These are phyloP conservation scores for Solanum commersonii DNA, from an alignment of 257 asterid species.

Conservation along the genomic window DNA sequence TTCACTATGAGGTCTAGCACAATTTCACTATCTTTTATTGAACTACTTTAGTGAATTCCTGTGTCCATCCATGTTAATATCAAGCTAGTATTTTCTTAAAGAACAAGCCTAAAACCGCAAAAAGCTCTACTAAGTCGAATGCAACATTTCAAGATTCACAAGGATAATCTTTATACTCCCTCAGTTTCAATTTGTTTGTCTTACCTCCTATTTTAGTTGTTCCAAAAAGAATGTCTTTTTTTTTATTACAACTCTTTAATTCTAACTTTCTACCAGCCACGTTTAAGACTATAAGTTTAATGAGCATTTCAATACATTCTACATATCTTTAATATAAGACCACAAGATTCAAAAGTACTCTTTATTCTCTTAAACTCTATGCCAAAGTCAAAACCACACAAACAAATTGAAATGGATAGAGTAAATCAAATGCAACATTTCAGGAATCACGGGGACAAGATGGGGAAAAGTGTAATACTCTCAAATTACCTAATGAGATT, in stretches of 20 bases:
- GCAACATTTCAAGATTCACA: background rate
- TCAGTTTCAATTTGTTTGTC: background rate
- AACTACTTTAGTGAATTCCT: background rate
- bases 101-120: background rate
- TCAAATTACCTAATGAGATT: slow-evolving; percentile 10
- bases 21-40: background rate
- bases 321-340: too few relatives aligned
- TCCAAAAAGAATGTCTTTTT: background rate
- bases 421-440: background rate
- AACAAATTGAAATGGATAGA: background rate
- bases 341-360: background rate
- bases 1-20: background rate
- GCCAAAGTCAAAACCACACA: background rate
- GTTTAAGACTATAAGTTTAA: too few relatives aligned
- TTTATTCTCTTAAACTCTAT: background rate
- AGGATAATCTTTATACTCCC: background rate
- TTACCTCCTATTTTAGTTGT: background rate
- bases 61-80: background rate
- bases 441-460: background rate
- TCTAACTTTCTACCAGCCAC: too few relatives aligned
- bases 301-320: background rate
- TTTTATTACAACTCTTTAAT: background rate
- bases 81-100: background rate
- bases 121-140: background rate
- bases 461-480: background rate